Percentiles rank a stretch among this genome's conserved stretches.
Evolutionary conservation across 805 yeast species (phyloP).

Genomic region (Cyberlindnera japonica): DNA sequence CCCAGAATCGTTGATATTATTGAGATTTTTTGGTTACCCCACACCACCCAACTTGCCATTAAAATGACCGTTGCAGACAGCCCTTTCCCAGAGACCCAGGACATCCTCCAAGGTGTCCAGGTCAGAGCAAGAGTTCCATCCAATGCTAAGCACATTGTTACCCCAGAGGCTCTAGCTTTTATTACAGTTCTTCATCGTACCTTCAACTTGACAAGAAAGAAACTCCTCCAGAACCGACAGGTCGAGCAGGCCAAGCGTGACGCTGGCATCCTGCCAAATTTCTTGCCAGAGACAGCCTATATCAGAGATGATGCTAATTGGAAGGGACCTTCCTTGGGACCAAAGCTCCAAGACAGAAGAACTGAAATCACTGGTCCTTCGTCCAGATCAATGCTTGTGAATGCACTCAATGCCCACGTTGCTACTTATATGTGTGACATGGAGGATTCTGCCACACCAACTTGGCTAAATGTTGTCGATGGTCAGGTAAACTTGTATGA

Average conservation of each 20-base stretch:
- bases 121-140: constrained; percentile 35
- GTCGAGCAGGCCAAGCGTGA: constrained; percentile 59
- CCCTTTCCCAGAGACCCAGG: constrained; percentile 29
- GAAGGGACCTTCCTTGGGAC: constrained; percentile 72
- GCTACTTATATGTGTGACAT: constrained; percentile 85
- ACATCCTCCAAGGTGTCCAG: constrained; percentile 34
- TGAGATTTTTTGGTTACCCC: no score
- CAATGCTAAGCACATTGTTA: constrained; percentile 37
- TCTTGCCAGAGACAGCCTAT: constrained; percentile 61
- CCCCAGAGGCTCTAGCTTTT: constrained; percentile 55
- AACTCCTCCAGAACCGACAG: constrained; percentile 59
- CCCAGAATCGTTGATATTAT: no score
- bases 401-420: constrained; percentile 74
- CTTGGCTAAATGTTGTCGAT: constrained; percentile 75
- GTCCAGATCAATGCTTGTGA: constrained; percentile 77
- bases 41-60: background rate
- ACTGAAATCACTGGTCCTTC: constrained; percentile 86
- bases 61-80: constrained; percentile 19
- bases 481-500: constrained; percentile 80
- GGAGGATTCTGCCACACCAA: constrained; percentile 82
- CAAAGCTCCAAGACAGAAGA: constrained; percentile 70
- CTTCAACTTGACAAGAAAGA: constrained; percentile 59
- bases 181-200: constrained; percentile 71
- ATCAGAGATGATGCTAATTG: constrained; percentile 72
- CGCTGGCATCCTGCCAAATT: constrained; percentile 56